Evolutionary conservation across 1,139 yeast genomes (phyloP).

Genomic region (Pichia sp.): DNA sequence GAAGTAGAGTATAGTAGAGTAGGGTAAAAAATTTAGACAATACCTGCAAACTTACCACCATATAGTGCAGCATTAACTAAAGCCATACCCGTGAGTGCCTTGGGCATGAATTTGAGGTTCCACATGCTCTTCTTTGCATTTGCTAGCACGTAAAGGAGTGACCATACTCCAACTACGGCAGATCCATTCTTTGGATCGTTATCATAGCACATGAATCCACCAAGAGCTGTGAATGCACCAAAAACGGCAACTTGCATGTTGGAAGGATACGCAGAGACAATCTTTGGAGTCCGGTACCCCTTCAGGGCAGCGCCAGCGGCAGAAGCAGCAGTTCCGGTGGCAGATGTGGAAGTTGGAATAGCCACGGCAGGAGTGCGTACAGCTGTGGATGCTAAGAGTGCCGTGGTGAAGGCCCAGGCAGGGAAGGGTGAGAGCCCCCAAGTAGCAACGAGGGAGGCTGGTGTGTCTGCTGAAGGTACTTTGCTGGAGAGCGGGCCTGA

Average conservation of each 20-base stretch:
- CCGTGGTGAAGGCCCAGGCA: constrained; percentile 39
- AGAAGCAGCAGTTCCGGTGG: constrained; percentile 7
- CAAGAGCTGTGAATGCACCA: constrained; percentile 67
- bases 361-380: constrained; percentile 24
- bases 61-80: constrained; percentile 57
- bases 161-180: constrained; percentile 88
- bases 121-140: constrained; percentile 59
- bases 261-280: constrained; percentile 31
- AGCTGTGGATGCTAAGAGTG: constrained; percentile 41
- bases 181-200: constrained; percentile 80
- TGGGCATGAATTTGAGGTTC: constrained; percentile 49
- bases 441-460: background rate
- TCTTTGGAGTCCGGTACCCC: background rate
- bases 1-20: background rate
- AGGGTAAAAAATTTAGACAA: constrained; percentile 3
- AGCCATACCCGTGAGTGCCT: constrained; percentile 53
- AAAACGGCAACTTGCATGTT: constrained; percentile 44
- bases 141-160: constrained; percentile 64
- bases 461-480: background rate
- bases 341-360: background rate
- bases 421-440: constrained; percentile 42
- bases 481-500: no score
- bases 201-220: constrained; percentile 76
- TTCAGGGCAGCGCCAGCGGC: constrained; percentile 1
- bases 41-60: constrained; percentile 35